These are phyloP conservation scores for Schizopora paradoxa DNA, from an alignment of 1,284 basidiomycete genomes.

Conservation along the genomic window DNA sequence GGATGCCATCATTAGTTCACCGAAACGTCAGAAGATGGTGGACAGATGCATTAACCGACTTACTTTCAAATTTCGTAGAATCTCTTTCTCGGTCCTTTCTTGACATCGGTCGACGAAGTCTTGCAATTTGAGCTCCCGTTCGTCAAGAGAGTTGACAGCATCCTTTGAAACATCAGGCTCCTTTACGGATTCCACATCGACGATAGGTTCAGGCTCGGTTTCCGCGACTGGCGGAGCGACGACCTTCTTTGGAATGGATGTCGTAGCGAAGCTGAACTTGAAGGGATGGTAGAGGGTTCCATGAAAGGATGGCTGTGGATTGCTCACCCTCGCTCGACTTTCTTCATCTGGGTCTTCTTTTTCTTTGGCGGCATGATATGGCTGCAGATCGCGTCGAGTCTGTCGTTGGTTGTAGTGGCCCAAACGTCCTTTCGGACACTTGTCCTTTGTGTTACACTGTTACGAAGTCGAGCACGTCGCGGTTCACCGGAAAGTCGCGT, in stretches of 20 bases:
- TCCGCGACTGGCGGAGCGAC: slow-evolving; percentile 26
- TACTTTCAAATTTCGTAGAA: slow-evolving; percentile 61
- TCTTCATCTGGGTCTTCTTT: slow-evolving; percentile 80
- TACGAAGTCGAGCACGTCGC: no score
- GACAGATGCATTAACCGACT: slow-evolving; percentile 11
- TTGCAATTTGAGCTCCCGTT: slow-evolving; percentile 39
- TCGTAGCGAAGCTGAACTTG: slow-evolving; percentile 62
- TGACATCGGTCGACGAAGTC: slow-evolving; percentile 76
- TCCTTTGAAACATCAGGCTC: slow-evolving; percentile 23
- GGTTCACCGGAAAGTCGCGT: no score
- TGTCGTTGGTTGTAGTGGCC: no score
- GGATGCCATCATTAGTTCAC: slow-evolving; percentile 2
- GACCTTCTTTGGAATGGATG: slow-evolving; percentile 82
- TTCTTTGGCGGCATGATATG: slow-evolving; percentile 81
- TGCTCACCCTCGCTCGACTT: slow-evolving; percentile 51
- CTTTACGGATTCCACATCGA: slow-evolving; percentile 10
- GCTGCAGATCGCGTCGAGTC: no score
- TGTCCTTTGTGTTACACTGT: no score
- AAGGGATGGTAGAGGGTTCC: not conserved
- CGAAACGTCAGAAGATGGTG: slow-evolving; percentile 6
- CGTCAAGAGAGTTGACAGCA: slow-evolving; percentile 19
- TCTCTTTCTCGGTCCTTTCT: slow-evolving; percentile 88
- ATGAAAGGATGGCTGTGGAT: not conserved
- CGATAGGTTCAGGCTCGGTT: slow-evolving; percentile 16
- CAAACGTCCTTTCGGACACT: no score